A percentile compares a stretch with the other conserved stretches of the same genome.
These are phyloP conservation scores for Puccinia coronata DNA, from an alignment of 1,284 basidiomycete species.

Conservation along the genomic window DNA sequence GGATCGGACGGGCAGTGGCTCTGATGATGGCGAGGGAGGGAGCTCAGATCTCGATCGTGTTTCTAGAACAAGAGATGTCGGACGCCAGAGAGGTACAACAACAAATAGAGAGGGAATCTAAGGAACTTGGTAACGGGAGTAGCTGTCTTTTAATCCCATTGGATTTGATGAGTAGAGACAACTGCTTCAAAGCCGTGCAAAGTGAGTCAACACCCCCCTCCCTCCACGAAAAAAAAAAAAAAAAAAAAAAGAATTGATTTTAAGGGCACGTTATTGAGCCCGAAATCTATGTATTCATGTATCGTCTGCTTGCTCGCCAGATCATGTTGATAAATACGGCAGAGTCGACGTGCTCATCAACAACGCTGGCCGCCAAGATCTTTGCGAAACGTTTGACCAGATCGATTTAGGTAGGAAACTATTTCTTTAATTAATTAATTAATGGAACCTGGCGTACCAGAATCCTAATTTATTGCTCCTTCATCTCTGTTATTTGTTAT, in stretches of 20 bases:
- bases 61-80: conserved; percentile 67
- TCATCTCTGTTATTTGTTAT: too few relatives aligned
- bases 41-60: conserved; percentile 68
- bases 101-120: conserved; percentile 59
- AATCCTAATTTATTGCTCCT: too few relatives aligned
- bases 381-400: conserved; percentile 61
- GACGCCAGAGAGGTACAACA: conserved; percentile 64
- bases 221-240: too few relatives aligned
- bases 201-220: not conserved
- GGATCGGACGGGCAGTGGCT: conserved; percentile 68
- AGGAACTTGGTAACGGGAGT: conserved; percentile 60
- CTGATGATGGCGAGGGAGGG: conserved; percentile 69
- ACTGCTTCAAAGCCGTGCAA: conserved; percentile 37
- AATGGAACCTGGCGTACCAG: too few relatives aligned
- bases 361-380: conserved; percentile 68
- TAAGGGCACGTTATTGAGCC: too few relatives aligned
- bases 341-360: conserved; percentile 67
- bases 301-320: conserved; percentile 19
- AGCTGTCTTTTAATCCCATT: conserved; percentile 63
- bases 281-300: too few relatives aligned
- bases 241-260: too few relatives aligned
- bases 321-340: conserved; percentile 64
- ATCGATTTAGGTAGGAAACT: conserved; percentile 61
- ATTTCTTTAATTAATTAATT: too few relatives aligned
- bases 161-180: conserved; percentile 59